Base-by-base conservation (phyloP, 257 asterid species). In the Nicotiana sylvestris region DNA sequence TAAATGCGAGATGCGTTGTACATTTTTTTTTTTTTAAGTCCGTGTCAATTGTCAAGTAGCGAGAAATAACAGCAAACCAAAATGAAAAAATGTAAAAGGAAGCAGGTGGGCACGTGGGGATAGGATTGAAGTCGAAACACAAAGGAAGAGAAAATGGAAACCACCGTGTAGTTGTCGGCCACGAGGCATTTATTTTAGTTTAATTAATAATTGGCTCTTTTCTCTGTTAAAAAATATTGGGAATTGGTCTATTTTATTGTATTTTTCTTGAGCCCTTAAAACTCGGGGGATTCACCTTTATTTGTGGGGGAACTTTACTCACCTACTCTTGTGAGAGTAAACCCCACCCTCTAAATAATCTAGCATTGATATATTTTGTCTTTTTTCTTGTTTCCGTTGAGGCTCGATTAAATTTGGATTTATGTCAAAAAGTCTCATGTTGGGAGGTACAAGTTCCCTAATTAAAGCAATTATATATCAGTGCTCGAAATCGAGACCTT, bases 101-200 rank as follows among this genome's bases (percentile, higher is more conserved):
- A 76, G 46, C 49, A 58, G 51, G 53, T 8, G 81, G 46, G 16
- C 67, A 77, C 53, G 81, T 17, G 67, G 66, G 81, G 15, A 9
- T 30, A 16, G 30, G 66, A 6, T 68, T 35, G 55, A 68, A 56
- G 81, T 77, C 33, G 56, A 60, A 18, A 33, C 32, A 77, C 35
- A 8, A 43, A 39, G 49, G 13, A 25, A 15, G 43, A 64, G 35
- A 7, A n/a, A 66, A 12, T 51, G 29, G 17, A 29, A 15, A 10
- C 53, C 81, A 77, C 81, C 81, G 16, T 27, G 46, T 25, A 32
- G 81, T 77, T 77, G 81, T 77, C 81, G 67, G 53, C 81, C 81
- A 77, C 66, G 37, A 77, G 49, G 49, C 25, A 7, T 76, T 5
- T 13, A 21, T 21, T 4, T 67, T 32, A 1, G 1, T 35, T 33